A percentile compares a stretch with the other conserved stretches of the same genome.
Evolutionary conservation across 2,329 filamentous ascomycete genomes (phyloP).

Genomic region (Aspergillus novofumigatus): DNA sequence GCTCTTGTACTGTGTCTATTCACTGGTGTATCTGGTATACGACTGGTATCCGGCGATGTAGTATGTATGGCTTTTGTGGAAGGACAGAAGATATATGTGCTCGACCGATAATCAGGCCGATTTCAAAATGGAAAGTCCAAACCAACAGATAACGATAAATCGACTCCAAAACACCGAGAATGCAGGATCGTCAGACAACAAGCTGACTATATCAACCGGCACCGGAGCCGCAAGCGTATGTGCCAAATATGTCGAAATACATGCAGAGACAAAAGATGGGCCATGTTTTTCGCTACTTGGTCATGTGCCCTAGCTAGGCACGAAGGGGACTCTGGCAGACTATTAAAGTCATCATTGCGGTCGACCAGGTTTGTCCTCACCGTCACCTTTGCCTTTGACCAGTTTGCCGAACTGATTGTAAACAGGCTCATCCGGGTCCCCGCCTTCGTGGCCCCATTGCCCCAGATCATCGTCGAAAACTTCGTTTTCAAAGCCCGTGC

Average conservation of each 20-base stretch:
- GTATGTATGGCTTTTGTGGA: neutral
- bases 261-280: neutral
- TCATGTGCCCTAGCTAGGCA: neutral
- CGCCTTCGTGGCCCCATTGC: slow-evolving; percentile 34
- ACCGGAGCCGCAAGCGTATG: neutral
- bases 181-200: neutral
- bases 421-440: slow-evolving; percentile 26
- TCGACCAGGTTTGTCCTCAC: too few species aligned
- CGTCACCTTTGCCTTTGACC: slow-evolving; percentile 30
- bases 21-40: neutral
- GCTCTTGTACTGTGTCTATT: neutral
- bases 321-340: neutral
- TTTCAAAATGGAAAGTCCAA: neutral
- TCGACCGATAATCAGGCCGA: neutral
- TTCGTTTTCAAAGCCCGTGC: slow-evolving; percentile 40
- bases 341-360: slow-evolving; percentile 15
- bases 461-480: slow-evolving; percentile 49
- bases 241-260: neutral
- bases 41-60: neutral
- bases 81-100: too few species aligned
- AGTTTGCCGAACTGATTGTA: slow-evolving; percentile 39
- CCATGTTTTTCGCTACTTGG: neutral
- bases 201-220: neutral
- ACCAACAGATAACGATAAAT: neutral
- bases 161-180: neutral